Evolutionary conservation across 2,329 filamentous ascomycete genomes (phyloP), one percentile per base, ranked within the genome.

Genomic region (Calonectria naviculata): DNA sequence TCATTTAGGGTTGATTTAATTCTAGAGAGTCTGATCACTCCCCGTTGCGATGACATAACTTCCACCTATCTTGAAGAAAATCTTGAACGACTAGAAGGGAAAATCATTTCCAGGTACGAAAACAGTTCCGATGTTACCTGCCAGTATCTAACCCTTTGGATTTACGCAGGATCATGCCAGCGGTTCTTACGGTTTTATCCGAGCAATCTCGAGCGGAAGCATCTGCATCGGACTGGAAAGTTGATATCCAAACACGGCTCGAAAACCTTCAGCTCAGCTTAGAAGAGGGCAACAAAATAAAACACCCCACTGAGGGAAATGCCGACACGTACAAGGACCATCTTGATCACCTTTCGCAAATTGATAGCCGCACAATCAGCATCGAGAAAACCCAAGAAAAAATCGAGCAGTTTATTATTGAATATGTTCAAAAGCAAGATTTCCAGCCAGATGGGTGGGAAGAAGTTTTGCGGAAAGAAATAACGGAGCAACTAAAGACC

Each of bases 61-160:
- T 41, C 44, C 3, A n/a, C 46, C 41, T 41, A 64, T 12, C 19
- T 74, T n/a, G 65, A 66, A n/a, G 28, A 52, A n/a, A 65, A 71
- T 31, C n/a, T 72, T 7, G 34, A 71, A 24, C 67, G 4, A 15
- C 26, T 77, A 7, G 75, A 75, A 44, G n/a, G 56, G 2, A 75
- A 66, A 10, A 73, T 79, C 10, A 10, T 78, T 56, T 65, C 68
- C 29, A 68, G 61, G 77, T 79, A 73, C 26, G 60, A 34, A n/a
- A n/a, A 36, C 26, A 15, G 13, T 46, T n/a, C n/a, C 1, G 21
- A 24, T 24, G 9, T 46, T 24, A 46, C 42, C 10, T 24, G 9
- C 5, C 6, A 3, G n/a, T 12, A 24, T 46, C 56, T 70, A 38
- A 58, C 34, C 29, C 12, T 1, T 21, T 46, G 42, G 17, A 2